Evolutionary conservation across 164 flowering plant genomes (phyloP), one percentile per base, ranked within the genome.

Genomic region (Santalum album): DNA sequence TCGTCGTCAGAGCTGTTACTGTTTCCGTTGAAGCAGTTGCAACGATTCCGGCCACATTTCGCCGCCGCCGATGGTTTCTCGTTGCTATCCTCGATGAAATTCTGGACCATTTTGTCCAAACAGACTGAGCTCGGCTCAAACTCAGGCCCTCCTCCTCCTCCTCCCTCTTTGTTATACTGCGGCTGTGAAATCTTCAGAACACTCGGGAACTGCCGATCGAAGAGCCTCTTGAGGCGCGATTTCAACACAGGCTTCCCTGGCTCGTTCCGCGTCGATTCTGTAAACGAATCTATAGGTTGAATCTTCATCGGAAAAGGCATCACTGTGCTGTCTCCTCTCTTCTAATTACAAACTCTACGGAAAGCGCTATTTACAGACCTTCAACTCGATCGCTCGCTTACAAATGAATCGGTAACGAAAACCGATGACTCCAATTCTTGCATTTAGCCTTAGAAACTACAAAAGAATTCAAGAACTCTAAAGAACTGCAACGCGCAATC

Each of bases 21-120:
- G 71, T 74, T 86, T 1, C 79, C 83, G 59, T 82, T 81, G 73
- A 90, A 87, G 78, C 97, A 90, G 57, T 83, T 85, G 78, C 94
- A 83, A 40, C 94, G 84, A 55, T 71, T 78, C 23, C 85, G 74
- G 40, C 86, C 83, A n/a, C 79, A 77, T 64, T 72, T 76, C 7
- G 58, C 78, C 0, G 75, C 56, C 26, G 75, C 53, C 47, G 61
- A 83, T n/a, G n/a, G n/a, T n/a, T n/a, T n/a, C 68, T 76, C 81
- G 60, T 84, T 90, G 62, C 62, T 75, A 40, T 23, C 50, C 16
- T 46, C 50, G 50, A 46, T 46, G 50, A 46, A 46, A 22, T 46
- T 46, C 50, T 19, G 50, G 25, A 46, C 50, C 50, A 23, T 20
- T 46, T 46, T 46, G 23, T 46, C 50, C 23, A 46, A 23, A 19